Base-by-base conservation (phyloP, 768 basidiomycete genomes). In the Auriscalpium vulgare region DNA sequence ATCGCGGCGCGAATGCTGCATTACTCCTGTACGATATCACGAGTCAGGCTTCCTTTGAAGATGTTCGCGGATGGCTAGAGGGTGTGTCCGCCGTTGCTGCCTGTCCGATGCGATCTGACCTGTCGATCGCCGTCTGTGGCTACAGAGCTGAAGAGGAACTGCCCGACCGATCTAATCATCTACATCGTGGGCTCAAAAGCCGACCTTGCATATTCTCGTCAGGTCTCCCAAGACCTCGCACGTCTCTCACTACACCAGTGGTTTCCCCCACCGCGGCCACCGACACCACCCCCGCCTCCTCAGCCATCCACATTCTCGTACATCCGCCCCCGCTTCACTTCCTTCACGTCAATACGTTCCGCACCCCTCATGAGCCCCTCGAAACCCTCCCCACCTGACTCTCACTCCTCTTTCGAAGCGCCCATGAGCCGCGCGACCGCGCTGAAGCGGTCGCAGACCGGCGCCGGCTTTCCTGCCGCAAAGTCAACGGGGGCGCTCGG, bases 101-200 rank as follows among this genome's bases (percentile, higher is more conserved):
- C 29, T 29, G 23, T 37, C 37, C 19, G 44, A 36, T 43, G 45
- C 45, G 37, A 46, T 51, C 53, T 50, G 21, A 45, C 50, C 53
- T 54, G 40, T 47, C 3, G 49, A 47, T 36, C 47, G 45, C 6
- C 36, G 23, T 51, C 13, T 47, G 17, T 50, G 23, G 64, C 61
- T 64, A 44, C 71, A 92, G 91, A 93, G 73, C 78, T 91, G 61
- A 91, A 88, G 81, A 91, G 88, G 79, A 91, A 92, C 67, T 91
- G 89, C 65, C 77, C 87, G 45, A 81, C 87, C 50, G 91, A 95
- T 66, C 79, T 94, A 56, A 86, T 95, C 68, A 92, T 97, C 65
- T 93, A 94, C 71, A 91, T 97, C 65, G 93, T 97, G 63, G 94
- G 95, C 56, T 84, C 94, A 60, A 97, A 97, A 71, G 87, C 89